Percentiles rank a stretch among this genome's conserved stretches.
Conservation (phyloP, 441 rosid genomes). For the Pelargonium australe region DNA sequence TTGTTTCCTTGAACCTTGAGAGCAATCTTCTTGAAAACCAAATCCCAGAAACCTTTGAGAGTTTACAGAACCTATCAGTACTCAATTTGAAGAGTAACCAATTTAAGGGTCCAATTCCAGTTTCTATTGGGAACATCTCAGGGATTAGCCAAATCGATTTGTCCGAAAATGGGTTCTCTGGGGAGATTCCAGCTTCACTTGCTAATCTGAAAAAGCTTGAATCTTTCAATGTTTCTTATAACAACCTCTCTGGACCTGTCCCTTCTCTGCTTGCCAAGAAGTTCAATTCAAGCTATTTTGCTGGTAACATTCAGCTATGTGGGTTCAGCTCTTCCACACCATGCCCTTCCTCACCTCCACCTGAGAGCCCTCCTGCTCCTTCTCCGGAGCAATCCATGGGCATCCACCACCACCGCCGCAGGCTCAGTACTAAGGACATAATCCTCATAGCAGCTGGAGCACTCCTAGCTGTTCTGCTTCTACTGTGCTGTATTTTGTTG, state of each 20-base stretch:
- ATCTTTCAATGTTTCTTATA: slow-evolving; percentile 56
- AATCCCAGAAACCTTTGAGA: slow-evolving; percentile 44
- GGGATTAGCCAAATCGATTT: slow-evolving; percentile 42
- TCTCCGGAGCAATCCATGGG: slow-evolving; percentile 32
- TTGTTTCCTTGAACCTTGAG: slow-evolving; percentile 39
- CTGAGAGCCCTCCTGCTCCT: slow-evolving; percentile 32
- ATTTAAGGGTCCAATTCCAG: slow-evolving; percentile 42
- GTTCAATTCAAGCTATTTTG: slow-evolving; percentile 57
- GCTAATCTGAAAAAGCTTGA: slow-evolving; percentile 36
- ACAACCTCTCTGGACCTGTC: slow-evolving; percentile 54
- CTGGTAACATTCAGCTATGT: slow-evolving; percentile 62
- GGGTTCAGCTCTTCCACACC: slow-evolving; percentile 46
- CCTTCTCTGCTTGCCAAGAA: slow-evolving; percentile 41
- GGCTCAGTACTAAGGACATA: slow-evolving; percentile 47
- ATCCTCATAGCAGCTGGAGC: slow-evolving; percentile 55
- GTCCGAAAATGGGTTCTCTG: slow-evolving; percentile 50
- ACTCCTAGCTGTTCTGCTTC: slow-evolving; percentile 41
- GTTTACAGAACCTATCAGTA: slow-evolving; percentile 45
- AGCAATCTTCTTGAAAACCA: slow-evolving; percentile 41
- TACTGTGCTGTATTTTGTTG: slow-evolving; percentile 47
- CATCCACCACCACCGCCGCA: slow-evolving; percentile 25
- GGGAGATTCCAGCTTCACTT: slow-evolving; percentile 43
- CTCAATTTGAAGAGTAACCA: slow-evolving; percentile 57
- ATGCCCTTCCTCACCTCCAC: slow-evolving; percentile 35
- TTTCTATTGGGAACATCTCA: slow-evolving; percentile 38